Evolutionary conservation across 768 basidiomycete genomes (phyloP).

Genomic region (Gloeophyllum trabeum): DNA sequence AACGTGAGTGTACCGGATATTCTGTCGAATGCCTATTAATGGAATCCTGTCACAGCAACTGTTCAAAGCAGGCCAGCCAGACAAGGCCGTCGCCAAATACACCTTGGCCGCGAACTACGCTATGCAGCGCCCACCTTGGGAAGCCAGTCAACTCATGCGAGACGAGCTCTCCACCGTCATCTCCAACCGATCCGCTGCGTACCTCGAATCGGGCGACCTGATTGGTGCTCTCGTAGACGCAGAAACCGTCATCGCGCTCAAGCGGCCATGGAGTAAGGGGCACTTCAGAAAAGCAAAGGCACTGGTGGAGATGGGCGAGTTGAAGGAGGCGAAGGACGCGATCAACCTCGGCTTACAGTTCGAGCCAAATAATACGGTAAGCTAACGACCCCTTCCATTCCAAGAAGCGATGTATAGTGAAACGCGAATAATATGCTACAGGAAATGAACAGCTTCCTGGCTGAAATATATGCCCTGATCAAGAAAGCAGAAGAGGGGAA

Average conservation of each 20-base stretch:
- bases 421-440: neutral
- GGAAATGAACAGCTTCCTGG: conserved; percentile 1
- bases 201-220: conserved; percentile 64
- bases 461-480: neutral
- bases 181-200: conserved; percentile 88
- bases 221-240: conserved; percentile 80
- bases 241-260: conserved; percentile 77
- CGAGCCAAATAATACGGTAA: conserved; percentile 57
- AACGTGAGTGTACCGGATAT: conserved; percentile 50
- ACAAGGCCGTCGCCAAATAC: conserved; percentile 69
- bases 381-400: no score
- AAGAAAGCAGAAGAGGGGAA: neutral
- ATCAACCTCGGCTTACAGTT: conserved; percentile 77
- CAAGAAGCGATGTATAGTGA: no score
- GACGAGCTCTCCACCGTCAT: conserved; percentile 88
- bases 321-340: conserved; percentile 73
- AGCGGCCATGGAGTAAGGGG: conserved; percentile 88
- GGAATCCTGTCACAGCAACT: conserved; percentile 35
- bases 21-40: conserved; percentile 15
- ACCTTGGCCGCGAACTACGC: conserved; percentile 69
- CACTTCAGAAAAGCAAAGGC: conserved; percentile 93
- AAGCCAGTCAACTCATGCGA: conserved; percentile 66
- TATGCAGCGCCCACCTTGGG: conserved; percentile 80
- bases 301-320: conserved; percentile 54
- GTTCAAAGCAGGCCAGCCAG: conserved; percentile 67